Evolutionary conservation across 2,329 filamentous ascomycete species (phyloP).

Genomic region (Ophiostoma sp.): DNA sequence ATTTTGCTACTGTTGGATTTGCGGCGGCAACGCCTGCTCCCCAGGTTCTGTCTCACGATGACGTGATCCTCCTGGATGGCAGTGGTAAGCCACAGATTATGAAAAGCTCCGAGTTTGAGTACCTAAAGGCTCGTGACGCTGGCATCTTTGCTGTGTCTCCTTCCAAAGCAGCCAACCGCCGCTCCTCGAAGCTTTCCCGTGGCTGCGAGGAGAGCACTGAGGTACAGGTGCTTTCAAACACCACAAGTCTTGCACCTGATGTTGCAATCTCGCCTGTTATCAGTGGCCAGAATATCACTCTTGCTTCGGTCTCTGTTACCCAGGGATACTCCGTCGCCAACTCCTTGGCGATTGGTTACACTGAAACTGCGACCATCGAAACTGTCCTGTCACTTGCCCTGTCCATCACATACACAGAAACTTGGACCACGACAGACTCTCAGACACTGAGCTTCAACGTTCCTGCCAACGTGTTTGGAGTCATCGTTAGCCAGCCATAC

Average conservation of each 20-base stretch:
- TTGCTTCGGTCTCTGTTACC: neutral
- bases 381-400: neutral
- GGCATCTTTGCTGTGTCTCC: neutral
- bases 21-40: neutral
- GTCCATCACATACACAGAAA: neutral
- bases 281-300: neutral
- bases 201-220: slow-evolving; percentile 8
- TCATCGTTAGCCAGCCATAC: slow-evolving; percentile 12
- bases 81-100: neutral
- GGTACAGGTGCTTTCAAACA: slow-evolving; percentile 10
- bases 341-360: neutral
- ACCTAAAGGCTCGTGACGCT: neutral
- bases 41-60: neutral
- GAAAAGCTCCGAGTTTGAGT: slow-evolving; percentile 1
- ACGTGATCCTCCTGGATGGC: slow-evolving; percentile 8
- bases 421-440: slow-evolving; percentile 3
- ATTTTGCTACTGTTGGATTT: neutral
- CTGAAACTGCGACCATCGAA: too few relatives aligned
- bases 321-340: neutral
- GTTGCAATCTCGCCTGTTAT: slow-evolving; percentile 4
- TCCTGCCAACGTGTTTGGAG: neutral
- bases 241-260: neutral
- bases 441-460: slow-evolving; percentile 8
- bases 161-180: neutral
- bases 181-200: neutral